Base-by-base conservation (phyloP, 306 rosid genomes). In the Ceratonia siliqua region DNA sequence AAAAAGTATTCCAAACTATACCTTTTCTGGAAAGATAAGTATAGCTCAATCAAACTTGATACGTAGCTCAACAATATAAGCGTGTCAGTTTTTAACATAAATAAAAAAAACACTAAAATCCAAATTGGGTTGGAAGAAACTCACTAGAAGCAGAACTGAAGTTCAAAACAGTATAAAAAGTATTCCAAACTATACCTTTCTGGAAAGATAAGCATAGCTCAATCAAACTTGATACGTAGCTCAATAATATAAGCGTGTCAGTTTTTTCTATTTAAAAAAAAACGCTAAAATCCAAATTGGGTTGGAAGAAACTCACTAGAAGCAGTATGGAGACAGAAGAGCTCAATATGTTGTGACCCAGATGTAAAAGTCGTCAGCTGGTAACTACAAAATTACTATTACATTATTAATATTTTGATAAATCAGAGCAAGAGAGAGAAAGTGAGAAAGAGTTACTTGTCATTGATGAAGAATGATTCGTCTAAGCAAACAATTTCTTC, bases 291-390 rank as follows among this genome's bases (percentile, higher is more conserved):
- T 50, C 36, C 14, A 8, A 39, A 12, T 8, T 0, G 4, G 13
- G 30, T n/a, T 12, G 32, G 48, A 49, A 39, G 42, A 54, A 74
- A 84, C 94, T 85, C 81, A 94, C 97, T 91, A 14, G 97, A 94
- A 82, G 97, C 98, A 56, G 97, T 85, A 20, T 87, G 91, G 35
- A 91, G 92, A 74, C 97, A 94, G 46, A 84, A 84, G 56, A 89
- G 92, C 67, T 89, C 77, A 72, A 94, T 80, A 5, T 81, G 82
- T 74, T 86, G 94, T 78, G 97, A 91, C 11, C 97, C 98, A 71
- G 91, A 94, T 8, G 90, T 84, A 78, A 91, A 94, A 8, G 84
- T 77, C 4, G 91, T 89, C 22, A 94, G 86, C 92, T 82, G 84
- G 86, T 94, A 94, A 80, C 98, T 89, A 86, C 65, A 82, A 17